Base-by-base conservation (phyloP, 2,329 filamentous ascomycete species). In the Beauveria varroae region DNA sequence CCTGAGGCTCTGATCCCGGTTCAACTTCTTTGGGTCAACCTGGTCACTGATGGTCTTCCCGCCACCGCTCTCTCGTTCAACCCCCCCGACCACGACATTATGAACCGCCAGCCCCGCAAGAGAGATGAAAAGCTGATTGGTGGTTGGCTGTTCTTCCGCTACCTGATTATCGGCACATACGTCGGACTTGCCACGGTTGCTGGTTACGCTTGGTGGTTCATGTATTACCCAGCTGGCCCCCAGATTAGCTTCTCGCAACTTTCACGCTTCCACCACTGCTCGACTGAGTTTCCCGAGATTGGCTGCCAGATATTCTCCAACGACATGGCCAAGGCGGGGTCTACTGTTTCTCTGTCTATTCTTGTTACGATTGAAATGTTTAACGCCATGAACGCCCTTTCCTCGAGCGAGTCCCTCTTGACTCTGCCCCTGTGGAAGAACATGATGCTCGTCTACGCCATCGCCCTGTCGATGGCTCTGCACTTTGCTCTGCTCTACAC, bases 181-280 rank as follows among this genome's bases (percentile, higher is more conserved):
- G 95, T 99, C 62, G 95, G 95, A 72, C 81, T 91, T 46, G 95
- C 95, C 59, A 99, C 95, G 3, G 96, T 99, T 22, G 92, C 89
- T 70, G 95, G 96, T 51, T 99, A 99, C 72, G 93, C 91, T n/a
- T 99, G 95, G 95, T 99, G 92, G 91, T 99, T 98, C 81, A 93
- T 99, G 89, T 96, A 89, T 81, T 93, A 98, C 78, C 78, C 86
- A 9, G 86, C 87, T 67, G 95, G 95, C 0, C 95, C 95, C 26
- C 90, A 96, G 74, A 96, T 99, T 75, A 86, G 81, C 65, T 96
- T 98, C 79, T 89, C 84, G 74, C 91, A 99, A 73, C 81, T 99
- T 67, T 81, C 89, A 26, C 89, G 96, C 78, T 99, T 98, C 86
- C 95, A 99, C 79, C 87, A 88, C 72, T 99, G 95, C 84, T 88